Conservation (phyloP, 352 stramenopile genomes). For the Globisporangium viniferum region DNA sequence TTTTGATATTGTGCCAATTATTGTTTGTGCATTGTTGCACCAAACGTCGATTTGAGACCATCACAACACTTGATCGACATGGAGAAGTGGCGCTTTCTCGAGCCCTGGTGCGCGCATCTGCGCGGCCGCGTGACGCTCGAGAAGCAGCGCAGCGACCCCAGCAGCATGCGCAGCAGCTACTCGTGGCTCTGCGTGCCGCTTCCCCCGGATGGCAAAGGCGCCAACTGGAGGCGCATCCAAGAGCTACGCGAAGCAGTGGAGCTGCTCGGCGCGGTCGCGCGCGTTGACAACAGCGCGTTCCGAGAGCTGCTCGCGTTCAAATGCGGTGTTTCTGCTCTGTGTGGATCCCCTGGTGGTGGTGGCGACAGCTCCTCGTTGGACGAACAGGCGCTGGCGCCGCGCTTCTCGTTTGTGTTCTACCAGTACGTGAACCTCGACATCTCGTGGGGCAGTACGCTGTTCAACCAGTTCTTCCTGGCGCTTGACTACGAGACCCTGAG, state of each 20-base stretch:
- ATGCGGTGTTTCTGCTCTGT: background rate
- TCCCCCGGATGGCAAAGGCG: constrained; percentile 6
- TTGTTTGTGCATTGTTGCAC: background rate
- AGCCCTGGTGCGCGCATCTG: constrained; percentile 13
- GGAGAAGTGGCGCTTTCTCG: constrained; percentile 7
- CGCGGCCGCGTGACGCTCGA: constrained; percentile 10
- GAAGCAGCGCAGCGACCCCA: background rate
- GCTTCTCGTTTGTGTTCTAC: constrained; percentile 14
- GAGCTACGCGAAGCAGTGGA: constrained; percentile 11
- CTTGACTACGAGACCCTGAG: constrained; percentile 9
- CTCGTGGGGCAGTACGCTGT: constrained; percentile 17
- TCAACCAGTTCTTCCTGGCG: constrained; percentile 20
- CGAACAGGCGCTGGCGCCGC: background rate
- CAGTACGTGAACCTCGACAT: constrained; percentile 19
- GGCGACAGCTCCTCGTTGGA: background rate
- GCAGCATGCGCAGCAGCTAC: constrained; percentile 5
- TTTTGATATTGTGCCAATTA: background rate
- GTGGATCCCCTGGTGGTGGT: background rate
- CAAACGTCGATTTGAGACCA: background rate
- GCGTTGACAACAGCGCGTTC: constrained; percentile 8
- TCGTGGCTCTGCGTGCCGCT: constrained; percentile 8
- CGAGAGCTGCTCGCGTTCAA: constrained; percentile 5
- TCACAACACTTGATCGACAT: constrained; percentile 13
- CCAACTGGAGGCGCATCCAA: constrained; percentile 13
- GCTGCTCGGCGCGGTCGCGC: constrained; percentile 10